These are phyloP conservation scores for Croton laevigatus DNA, from an alignment of 441 rosid genomes.

Conservation along the genomic window DNA sequence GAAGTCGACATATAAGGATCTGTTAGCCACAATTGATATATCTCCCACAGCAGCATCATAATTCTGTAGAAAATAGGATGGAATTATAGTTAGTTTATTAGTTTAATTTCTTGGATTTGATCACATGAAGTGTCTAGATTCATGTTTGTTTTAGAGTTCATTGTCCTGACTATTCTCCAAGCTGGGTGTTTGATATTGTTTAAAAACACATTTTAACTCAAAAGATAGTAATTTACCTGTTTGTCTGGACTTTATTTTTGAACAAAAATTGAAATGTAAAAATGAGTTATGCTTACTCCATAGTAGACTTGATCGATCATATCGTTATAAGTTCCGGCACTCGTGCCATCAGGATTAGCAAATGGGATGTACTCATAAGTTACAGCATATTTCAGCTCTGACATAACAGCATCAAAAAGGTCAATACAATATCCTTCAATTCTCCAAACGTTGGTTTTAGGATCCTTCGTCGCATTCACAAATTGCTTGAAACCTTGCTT, in stretches of 20 bases:
- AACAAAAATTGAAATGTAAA: too few species aligned
- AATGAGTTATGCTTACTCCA: too few species aligned
- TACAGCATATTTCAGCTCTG: slow-evolving; percentile 39
- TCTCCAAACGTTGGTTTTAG: background rate
- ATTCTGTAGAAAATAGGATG: too few species aligned
- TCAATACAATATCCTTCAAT: slow-evolving; percentile 45
- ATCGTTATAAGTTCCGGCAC: slow-evolving; percentile 33
- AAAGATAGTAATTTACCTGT: too few species aligned
- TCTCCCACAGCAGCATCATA: slow-evolving; percentile 59
- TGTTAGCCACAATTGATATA: slow-evolving; percentile 39
- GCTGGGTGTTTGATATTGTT: background rate
- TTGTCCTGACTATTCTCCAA: too few species aligned
- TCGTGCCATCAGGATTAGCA: slow-evolving; percentile 23
- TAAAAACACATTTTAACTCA: too few species aligned
- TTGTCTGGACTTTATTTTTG: too few species aligned
- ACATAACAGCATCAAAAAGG: slow-evolving; percentile 41
- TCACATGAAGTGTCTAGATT: too few species aligned
- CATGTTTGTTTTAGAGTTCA: too few species aligned
- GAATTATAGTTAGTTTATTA: too few species aligned
- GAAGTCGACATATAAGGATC: slow-evolving; percentile 49
- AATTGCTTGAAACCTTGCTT: slow-evolving; percentile 35
- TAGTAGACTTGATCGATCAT: slow-evolving; percentile 41
- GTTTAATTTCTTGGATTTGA: too few species aligned
- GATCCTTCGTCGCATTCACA: slow-evolving; percentile 32
- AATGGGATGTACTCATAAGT: slow-evolving; percentile 36